Evolutionary conservation across 2,329 filamentous ascomycete genomes (phyloP), one percentile per base, ranked within the genome.

Genomic region (Diaporthe longicolla): DNA sequence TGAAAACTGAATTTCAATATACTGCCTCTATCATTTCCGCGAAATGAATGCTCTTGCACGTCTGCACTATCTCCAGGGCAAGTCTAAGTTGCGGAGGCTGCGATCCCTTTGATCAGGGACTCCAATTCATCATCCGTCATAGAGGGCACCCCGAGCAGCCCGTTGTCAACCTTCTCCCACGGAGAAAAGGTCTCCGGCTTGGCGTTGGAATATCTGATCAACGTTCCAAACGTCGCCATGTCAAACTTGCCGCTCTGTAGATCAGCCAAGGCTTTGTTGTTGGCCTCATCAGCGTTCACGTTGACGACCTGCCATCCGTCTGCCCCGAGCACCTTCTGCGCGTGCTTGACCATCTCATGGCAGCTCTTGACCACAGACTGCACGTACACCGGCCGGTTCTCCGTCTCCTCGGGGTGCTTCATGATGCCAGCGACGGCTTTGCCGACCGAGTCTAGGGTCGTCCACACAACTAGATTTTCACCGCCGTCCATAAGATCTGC

Each of bases 371-470:
- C 63, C 8, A 68, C 63, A 9, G 63, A 68, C 6, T 79, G 76
- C 15, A 81, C 71, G 29, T 77, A 78, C 3, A 78, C 77, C 21
- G 71, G 35, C 3, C 78, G 70, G 76, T 83, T 82, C 58, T 76
- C 77, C n/a, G 80, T 81, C 76, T 79, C 78, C 48, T 77, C 79
- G 2, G 78, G 78, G 59, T 79, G 76, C 54, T 69, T 32, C 26
- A 83, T 76, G 10, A 79, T 74, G 8, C 75, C 77, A 2, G 77
- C 78, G 4, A 81, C 76, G 19, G 80, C 80, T 8, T 75, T 74
- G 17, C 76, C 82, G 52, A 82, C 76, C 35, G 75, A 77, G n/a
- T 71, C 40, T 43, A 81, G 77, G 59, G 76, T 79, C 9, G 79
- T 79, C 54, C 75, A 73, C 45, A 77, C 77, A 50, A 78, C 70